These are phyloP conservation scores for Neofusicoccum umdonicola DNA, from an alignment of 2,329 filamentous ascomycete species.

Conservation along the genomic window DNA sequence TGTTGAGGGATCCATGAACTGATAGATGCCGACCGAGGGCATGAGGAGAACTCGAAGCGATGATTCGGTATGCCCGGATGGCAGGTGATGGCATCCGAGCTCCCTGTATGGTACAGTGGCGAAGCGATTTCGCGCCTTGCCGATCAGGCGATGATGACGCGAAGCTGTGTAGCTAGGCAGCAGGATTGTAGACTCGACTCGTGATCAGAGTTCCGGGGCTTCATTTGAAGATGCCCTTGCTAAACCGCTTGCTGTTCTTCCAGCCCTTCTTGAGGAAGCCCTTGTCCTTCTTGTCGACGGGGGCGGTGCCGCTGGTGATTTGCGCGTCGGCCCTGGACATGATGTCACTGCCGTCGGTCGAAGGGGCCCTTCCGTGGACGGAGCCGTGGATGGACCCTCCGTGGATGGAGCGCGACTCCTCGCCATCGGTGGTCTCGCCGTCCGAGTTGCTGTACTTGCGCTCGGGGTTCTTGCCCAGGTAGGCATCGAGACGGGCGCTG, in stretches of 20 bases:
- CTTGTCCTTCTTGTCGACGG: constrained; percentile 32
- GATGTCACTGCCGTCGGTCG: constrained; percentile 30
- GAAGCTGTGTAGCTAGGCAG: not conserved
- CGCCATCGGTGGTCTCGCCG: constrained; percentile 25
- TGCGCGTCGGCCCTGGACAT: constrained; percentile 15
- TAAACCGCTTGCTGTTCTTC: constrained; percentile 36
- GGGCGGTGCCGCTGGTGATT: constrained; percentile 28
- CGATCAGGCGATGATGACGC: not conserved
- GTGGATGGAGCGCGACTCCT: constrained; percentile 25
- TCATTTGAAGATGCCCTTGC: constrained; percentile 35
- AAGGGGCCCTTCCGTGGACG: not conserved
- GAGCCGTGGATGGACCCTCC: constrained; percentile 21
- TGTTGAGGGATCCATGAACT: not conserved
- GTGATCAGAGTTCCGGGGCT: not conserved
- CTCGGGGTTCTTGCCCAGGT: constrained; percentile 27
- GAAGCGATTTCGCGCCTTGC: not conserved
- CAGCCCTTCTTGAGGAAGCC: constrained; percentile 36
- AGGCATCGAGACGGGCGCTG: constrained; percentile 39
- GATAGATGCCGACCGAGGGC: not conserved
- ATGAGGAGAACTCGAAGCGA: not conserved
- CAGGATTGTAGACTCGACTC: not conserved
- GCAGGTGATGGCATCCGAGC: not conserved
- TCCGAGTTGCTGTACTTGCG: constrained; percentile 18
- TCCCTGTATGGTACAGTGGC: constrained; percentile 5
- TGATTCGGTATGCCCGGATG: not conserved